A percentile compares a stretch with the other conserved stretches of the same genome.
phyloP scores from a whole-genome alignment of 495 filamentous ascomycete species.

The Penicillium desertorum region DNA sequence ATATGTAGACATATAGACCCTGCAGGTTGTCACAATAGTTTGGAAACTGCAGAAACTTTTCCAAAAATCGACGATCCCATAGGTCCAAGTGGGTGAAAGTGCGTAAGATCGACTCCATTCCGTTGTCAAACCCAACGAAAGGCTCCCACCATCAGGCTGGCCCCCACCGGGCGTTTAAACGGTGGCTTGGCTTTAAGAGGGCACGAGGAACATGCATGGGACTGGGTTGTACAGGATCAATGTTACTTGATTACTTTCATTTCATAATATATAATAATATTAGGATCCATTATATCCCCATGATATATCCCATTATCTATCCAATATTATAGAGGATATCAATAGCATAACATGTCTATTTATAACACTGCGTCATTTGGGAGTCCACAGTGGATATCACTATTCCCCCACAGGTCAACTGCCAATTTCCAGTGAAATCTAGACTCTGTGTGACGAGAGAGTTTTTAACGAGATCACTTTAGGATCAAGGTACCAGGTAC shows the following conservation, averaged over 20 bases:
- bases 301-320: no score
- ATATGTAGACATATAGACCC: neutral
- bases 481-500: constrained; percentile 26
- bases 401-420: constrained; percentile 7
- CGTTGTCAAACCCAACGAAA: constrained; percentile 25
- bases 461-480: neutral
- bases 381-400: constrained; percentile 1
- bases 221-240: neutral
- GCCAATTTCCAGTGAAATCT: constrained; percentile 12
- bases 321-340: no score
- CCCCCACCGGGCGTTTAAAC: constrained; percentile 30
- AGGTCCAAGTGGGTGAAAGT: neutral
- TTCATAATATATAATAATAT: neutral
- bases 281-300: no score
- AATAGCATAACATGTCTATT: neutral
- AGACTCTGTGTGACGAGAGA: constrained; percentile 2
- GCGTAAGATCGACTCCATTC: constrained; percentile 29
- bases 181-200: constrained; percentile 17
- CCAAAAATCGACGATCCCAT: neutral
- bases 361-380: constrained; percentile 4
- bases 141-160: constrained; percentile 1
- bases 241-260: neutral
- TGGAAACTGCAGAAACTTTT: neutral
- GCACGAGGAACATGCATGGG: constrained; percentile 23
- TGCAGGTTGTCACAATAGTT: neutral